Conservation (phyloP, 1,284 basidiomycete genomes). For the Austroboletus niveus region DNA sequence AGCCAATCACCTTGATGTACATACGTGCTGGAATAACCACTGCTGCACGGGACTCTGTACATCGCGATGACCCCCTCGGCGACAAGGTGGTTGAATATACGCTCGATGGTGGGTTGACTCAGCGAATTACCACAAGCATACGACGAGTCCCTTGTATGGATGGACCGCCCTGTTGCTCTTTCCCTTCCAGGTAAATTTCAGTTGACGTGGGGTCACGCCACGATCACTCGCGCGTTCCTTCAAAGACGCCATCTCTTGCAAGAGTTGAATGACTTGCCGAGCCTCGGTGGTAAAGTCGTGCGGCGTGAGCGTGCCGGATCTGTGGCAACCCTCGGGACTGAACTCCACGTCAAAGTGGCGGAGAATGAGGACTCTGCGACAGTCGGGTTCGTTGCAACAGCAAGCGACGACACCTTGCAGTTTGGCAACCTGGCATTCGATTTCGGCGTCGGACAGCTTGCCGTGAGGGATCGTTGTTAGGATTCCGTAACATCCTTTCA, state of each 20-base stretch:
- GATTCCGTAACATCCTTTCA: constrained; percentile 51
- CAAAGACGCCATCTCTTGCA: constrained; percentile 42
- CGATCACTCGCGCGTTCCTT: constrained; percentile 20
- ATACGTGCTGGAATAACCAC: constrained; percentile 30
- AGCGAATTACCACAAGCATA: constrained; percentile 58
- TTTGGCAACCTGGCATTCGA: constrained; percentile 55
- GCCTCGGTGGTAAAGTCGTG: constrained; percentile 57
- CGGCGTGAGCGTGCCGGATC: constrained; percentile 39
- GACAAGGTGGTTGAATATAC: constrained; percentile 55
- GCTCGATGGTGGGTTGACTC: constrained; percentile 52
- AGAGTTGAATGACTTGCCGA: constrained; percentile 48
- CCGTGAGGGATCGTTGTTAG: constrained; percentile 38
- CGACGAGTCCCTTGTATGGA: constrained; percentile 43
- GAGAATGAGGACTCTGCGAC: constrained; percentile 83
- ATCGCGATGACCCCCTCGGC: constrained; percentile 40
- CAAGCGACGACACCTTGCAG: constrained; percentile 61
- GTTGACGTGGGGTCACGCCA: constrained; percentile 45
- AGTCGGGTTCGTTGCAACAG: constrained; percentile 81
- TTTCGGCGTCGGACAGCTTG: constrained; percentile 42
- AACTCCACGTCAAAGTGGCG: constrained; percentile 72
- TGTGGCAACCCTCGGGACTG: constrained; percentile 51
- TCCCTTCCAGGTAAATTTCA: constrained; percentile 63
- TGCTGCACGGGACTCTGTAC: constrained; percentile 36
- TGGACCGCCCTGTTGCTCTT: constrained; percentile 48
- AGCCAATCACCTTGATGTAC: constrained; percentile 20